phyloP scores from a whole-genome alignment of 768 basidiomycete genomes.

The Leucosporidium yakuticum region DNA sequence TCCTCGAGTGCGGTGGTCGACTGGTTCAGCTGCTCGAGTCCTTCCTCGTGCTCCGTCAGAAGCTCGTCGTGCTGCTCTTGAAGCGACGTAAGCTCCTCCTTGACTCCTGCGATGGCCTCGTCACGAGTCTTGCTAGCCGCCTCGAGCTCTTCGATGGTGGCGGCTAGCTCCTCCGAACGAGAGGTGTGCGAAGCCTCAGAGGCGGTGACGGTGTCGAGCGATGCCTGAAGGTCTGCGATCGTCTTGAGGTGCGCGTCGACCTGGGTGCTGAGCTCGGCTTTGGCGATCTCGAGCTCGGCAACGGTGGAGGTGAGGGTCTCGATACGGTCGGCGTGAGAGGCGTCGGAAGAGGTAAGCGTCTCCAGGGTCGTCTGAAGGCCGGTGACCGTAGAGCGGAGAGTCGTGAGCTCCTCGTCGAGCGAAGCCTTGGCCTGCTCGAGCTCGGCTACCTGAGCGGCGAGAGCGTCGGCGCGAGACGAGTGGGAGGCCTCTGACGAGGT shows the following conservation, averaged over 20 bases:
- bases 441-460: no score
- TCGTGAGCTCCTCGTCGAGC: no score
- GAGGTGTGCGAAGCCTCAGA: background rate
- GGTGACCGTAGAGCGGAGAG: no score
- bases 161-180: slow-evolving; percentile 14
- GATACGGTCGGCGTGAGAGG: slow-evolving; percentile 1
- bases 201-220: background rate
- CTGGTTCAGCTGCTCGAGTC: background rate
- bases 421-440: no score
- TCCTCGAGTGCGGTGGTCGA: background rate
- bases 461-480: no score
- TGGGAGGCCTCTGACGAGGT: background rate
- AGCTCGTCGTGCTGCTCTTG: background rate
- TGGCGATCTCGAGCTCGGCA: background rate
- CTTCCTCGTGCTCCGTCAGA: slow-evolving; percentile 9
- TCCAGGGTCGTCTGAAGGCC: no score
- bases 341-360: no score
- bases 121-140: slow-evolving; percentile 9
- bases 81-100: background rate
- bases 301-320: background rate
- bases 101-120: slow-evolving; percentile 1
- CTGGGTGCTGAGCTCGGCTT: slow-evolving; percentile 4
- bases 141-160: slow-evolving; percentile 20
- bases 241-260: slow-evolving; percentile 5
- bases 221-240: background rate